phyloP scores from a whole-genome alignment of 768 basidiomycete species.

The Suillus subluteus region DNA sequence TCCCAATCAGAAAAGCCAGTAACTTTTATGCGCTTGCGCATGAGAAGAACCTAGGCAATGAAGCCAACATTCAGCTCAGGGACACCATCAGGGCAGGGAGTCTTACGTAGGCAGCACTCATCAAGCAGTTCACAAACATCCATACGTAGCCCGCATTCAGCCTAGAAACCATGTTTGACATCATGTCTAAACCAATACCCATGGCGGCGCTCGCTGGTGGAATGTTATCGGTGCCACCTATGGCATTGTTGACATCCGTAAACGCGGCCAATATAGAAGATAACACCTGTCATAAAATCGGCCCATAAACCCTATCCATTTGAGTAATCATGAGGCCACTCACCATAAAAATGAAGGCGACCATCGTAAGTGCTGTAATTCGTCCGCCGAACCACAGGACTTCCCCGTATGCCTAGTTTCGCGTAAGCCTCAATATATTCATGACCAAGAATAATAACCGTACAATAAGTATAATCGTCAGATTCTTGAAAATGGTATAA shows the following conservation, averaged over 20 bases:
- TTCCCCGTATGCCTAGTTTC: slow-evolving; percentile 88
- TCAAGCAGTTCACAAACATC: slow-evolving; percentile 93
- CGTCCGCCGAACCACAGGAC: slow-evolving; percentile 94
- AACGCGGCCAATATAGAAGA: slow-evolving; percentile 98
- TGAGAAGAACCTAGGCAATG: slow-evolving; percentile 75
- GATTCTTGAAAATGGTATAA: slow-evolving; percentile 99
- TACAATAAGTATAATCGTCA: slow-evolving; percentile 98
- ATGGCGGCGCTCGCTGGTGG: slow-evolving; percentile 31
- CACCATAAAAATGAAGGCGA: slow-evolving; percentile 93
- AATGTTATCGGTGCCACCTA: slow-evolving; percentile 30
- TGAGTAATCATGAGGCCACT: slow-evolving; percentile 20
- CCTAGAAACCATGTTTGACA: slow-evolving; percentile 51
- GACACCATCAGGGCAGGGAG: not conserved
- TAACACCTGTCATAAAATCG: slow-evolving; percentile 58
- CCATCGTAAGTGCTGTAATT: slow-evolving; percentile 85
- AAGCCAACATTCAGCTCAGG: slow-evolving; percentile 7
- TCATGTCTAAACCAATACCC: slow-evolving; percentile 33
- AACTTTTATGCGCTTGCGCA: slow-evolving; percentile 94
- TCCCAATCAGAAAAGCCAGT: slow-evolving; percentile 99
- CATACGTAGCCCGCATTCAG: slow-evolving; percentile 89
- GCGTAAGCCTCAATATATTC: slow-evolving; percentile 10
- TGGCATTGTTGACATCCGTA: slow-evolving; percentile 66
- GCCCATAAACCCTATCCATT: not conserved
- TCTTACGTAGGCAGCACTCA: slow-evolving; percentile 88
- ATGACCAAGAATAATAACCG: slow-evolving; percentile 30